Evolutionary conservation across 2,329 filamentous ascomycete species (phyloP), one percentile per base, ranked within the genome.

Genomic region (Fonsecaea nubica): DNA sequence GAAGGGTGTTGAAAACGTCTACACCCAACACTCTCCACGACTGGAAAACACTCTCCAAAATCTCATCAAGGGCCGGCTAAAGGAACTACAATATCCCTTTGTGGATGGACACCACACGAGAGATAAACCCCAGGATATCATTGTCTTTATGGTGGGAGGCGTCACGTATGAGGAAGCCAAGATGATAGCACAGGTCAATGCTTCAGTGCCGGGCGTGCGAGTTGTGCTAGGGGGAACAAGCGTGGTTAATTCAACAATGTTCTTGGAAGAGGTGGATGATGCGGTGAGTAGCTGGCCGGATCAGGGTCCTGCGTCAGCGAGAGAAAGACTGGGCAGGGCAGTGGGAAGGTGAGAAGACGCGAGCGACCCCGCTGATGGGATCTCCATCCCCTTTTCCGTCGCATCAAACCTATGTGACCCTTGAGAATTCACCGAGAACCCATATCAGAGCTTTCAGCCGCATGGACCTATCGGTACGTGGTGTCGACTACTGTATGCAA

Each of bases 1-100:
- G 13, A 97, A 98, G 76, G 95, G 95, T 1, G 95, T 99, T 0
- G 96, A 99, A 77, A 99, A 99, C 74, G 95, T 99, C 33, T 99
- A 99, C 77, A 99, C 95, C 0, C 96, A 99, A 77, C 95, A 99
- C 78, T 96, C 92, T 5, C 93, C 96, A 0, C 85, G 92, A 25
- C 80, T 99, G 15, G 93, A 97, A 77, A 86, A 87, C 30, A 98
- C 93, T 0, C 81, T 99, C 18, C 94, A 97, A 76, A 94, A 94
- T 73, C 83, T 99, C 59, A 93, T 98, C 81, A 97, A 97, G 76
- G 96, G 95, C 0, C 88, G 91, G 35, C 80, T 99, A 65, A 90
- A 89, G 74, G 92, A 96, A 74, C 87, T 93, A 71, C 88, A 95
- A 69, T 98, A 96, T 75, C 96, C 95, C 0, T 99, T 98, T 75